Percentiles rank a stretch among this genome's conserved stretches.
phyloP scores from a whole-genome alignment of 257 asterid species.

The Salvia rosmarinus region DNA sequence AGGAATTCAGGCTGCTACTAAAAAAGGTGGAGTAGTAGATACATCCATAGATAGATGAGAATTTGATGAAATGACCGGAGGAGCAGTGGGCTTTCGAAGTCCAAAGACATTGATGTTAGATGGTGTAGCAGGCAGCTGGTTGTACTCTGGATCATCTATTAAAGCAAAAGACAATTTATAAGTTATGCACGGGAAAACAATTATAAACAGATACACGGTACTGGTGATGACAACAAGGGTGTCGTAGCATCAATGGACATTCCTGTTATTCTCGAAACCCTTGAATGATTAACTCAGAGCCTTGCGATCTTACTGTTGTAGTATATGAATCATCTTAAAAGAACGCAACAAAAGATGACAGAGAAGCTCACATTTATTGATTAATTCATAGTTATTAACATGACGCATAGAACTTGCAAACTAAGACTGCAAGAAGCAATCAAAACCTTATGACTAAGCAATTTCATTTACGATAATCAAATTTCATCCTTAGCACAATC shows the following conservation, averaged over 20 bases:
- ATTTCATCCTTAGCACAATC: slow-evolving; percentile 10
- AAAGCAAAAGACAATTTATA: slow-evolving; percentile 20
- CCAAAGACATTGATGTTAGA: slow-evolving; percentile 33
- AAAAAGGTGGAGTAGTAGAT: slow-evolving; percentile 41
- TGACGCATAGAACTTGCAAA: not conserved
- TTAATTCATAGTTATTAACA: slow-evolving; percentile 14
- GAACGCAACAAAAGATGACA: slow-evolving; percentile 10
- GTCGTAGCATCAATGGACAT: not conserved
- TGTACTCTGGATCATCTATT: slow-evolving; percentile 50
- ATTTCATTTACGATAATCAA: not conserved
- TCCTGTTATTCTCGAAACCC: not conserved
- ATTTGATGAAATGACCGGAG: slow-evolving; percentile 34
- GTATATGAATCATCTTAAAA: slow-evolving; percentile 5
- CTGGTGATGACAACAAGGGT: slow-evolving; percentile 23
- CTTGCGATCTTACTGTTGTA: not conserved
- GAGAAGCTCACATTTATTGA: slow-evolving; percentile 2
- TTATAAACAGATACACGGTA: slow-evolving; percentile 27
- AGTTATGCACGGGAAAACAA: slow-evolving; percentile 3
- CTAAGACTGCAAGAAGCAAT: no score
- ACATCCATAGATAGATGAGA: slow-evolving; percentile 48
- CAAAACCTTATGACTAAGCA: slow-evolving; percentile 18
- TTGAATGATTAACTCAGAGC: not conserved
- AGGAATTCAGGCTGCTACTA: slow-evolving; percentile 49
- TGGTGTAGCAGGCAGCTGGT: slow-evolving; percentile 43
- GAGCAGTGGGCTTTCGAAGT: slow-evolving; percentile 39